Base-by-base conservation (phyloP, 176 grass and related monocot species). In the Ensete glaucum region DNA sequence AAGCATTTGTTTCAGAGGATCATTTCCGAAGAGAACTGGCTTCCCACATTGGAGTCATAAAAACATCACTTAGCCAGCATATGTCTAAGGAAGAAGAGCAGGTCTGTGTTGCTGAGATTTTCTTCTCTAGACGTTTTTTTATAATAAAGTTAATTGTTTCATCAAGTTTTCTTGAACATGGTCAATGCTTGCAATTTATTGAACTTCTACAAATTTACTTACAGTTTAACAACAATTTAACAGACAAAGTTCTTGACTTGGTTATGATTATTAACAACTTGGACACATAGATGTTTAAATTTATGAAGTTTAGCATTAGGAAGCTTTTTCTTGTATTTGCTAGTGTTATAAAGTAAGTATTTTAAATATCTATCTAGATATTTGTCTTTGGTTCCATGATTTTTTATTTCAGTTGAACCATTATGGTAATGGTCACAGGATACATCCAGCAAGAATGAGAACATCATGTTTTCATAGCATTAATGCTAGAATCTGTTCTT, bases 81-180 rank as follows among this genome's bases (percentile, higher is more conserved):
- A 92, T 96, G 93, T 96, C 87, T 49, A 96, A 96, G 81, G 93
- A 96, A 89, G 89, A 96, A 85, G 87, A 96, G 57, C 93, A 96
- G 89, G 93, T 92, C 63, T 70, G 19, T 80, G 51, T 9, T 66
- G 25, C 53, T 51, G 59, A 2, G 9, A 64, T 6, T 25, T 29
- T 2, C 16, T 68, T 19, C 34, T 56, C 1, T 43, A 9, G 12
- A 12, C 25, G 7, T 11, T 19, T 17, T 17, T 20, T 64, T 22
- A 14, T 62, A 29, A 9, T 15, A 58, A 24, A 22, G 13, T 13
- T 22, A 52, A 70, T 64, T 52, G 16, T 62, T 64, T 62, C 29
- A 13, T 13, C 9, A 27, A 75, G 0, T 53, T 56, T 29, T 43
- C 25, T 43, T 29, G 52, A 55, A 75, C 53, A 34, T 75, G 54